A percentile compares a stretch with the other conserved stretches of the same genome.
phyloP scores from a whole-genome alignment of 352 stramenopile species.

The Globisporangium orthogonon region DNA sequence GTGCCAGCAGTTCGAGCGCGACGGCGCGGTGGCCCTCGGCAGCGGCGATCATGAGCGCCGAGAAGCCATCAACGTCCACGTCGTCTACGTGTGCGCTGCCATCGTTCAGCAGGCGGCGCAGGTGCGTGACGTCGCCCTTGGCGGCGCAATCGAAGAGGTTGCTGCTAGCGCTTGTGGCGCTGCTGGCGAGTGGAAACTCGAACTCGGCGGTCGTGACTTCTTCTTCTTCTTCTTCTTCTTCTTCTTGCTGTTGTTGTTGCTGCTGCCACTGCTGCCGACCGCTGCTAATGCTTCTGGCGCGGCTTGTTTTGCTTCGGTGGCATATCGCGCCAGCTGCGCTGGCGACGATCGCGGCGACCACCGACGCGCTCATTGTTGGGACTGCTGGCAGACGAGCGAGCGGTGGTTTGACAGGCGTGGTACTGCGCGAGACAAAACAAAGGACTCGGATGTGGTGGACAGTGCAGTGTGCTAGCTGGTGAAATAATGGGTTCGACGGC shows the following conservation, averaged over 20 bases:
- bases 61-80: conserved; percentile 81
- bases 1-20: conserved; percentile 44
- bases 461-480: too few relatives aligned
- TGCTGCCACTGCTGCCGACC: too few relatives aligned
- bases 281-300: too few relatives aligned
- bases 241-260: too few relatives aligned
- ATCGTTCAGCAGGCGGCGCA: conserved; percentile 57
- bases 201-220: conserved; percentile 62
- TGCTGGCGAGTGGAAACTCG: conserved; percentile 41
- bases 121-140: conserved; percentile 56
- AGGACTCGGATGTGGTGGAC: too few relatives aligned
- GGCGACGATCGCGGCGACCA: neutral
- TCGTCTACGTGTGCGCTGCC: conserved; percentile 53
- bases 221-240: conserved; percentile 29
- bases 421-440: too few relatives aligned
- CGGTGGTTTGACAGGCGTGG: too few relatives aligned
- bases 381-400: too few relatives aligned
- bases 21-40: conserved; percentile 62
- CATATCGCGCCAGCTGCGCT: conserved; percentile 23
- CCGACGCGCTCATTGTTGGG: neutral
- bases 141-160: conserved; percentile 60
- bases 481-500: too few relatives aligned
- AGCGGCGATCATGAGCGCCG: conserved; percentile 76
- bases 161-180: conserved; percentile 42
- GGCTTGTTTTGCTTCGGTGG: too few relatives aligned